Evolutionary conservation across 2,329 filamentous ascomycete genomes (phyloP).

Genomic region (Beauveria bassiana): DNA sequence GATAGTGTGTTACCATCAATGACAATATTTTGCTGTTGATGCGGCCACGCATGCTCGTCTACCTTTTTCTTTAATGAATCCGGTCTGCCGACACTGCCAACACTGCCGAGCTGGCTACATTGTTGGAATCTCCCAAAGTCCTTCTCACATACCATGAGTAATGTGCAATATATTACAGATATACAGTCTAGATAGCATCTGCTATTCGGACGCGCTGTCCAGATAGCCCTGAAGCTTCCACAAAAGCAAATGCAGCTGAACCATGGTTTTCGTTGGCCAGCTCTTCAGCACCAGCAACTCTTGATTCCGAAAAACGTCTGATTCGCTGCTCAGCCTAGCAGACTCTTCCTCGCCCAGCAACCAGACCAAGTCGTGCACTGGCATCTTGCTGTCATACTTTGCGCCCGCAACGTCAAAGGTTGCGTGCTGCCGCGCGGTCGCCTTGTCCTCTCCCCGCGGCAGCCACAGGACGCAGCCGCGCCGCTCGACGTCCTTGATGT

Average conservation of each 20-base stretch:
- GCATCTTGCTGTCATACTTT: conserved; percentile 30
- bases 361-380: conserved; percentile 44
- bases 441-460: conserved; percentile 13
- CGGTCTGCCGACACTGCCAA: background rate
- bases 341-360: conserved; percentile 44
- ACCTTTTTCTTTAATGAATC: background rate
- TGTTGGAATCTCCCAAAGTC: too few species aligned
- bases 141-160: background rate
- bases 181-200: background rate
- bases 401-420: conserved; percentile 34
- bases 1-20: background rate
- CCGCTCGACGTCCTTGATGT: conserved; percentile 30
- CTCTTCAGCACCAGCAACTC: conserved; percentile 35
- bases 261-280: conserved; percentile 30
- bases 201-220: background rate
- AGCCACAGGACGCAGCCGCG: conserved; percentile 41
- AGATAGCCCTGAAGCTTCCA: conserved; percentile 55
- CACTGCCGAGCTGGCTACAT: too few species aligned
- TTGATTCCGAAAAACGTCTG: conserved; percentile 27
- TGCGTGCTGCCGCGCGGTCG: conserved; percentile 31
- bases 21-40: background rate
- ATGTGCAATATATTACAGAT: background rate
- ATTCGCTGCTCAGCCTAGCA: conserved; percentile 28
- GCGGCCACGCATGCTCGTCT: background rate
- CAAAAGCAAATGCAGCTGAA: conserved; percentile 40